phyloP scores from a whole-genome alignment of 257 asterid species.

The Paraleonurus japonicus region DNA sequence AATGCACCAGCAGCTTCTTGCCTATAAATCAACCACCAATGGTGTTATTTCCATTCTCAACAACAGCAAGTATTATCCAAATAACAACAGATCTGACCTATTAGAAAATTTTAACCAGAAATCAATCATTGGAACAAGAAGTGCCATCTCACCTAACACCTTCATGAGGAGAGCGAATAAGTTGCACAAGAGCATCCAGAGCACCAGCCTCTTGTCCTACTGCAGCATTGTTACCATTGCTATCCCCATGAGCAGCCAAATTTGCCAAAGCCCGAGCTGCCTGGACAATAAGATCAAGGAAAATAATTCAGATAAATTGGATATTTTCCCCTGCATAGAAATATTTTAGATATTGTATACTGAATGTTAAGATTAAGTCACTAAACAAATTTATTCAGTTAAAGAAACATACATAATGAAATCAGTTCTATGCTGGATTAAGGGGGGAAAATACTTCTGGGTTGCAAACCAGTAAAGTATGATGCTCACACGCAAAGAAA shows the following conservation, averaged over 20 bases:
- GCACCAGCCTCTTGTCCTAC: constrained; percentile 88
- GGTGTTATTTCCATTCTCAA: neutral
- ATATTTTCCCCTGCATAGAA: neutral
- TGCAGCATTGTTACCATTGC: constrained; percentile 72
- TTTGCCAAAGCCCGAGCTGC: constrained; percentile 86
- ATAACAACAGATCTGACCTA: neutral
- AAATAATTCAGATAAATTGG: constrained; percentile 7
- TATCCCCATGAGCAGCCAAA: constrained; percentile 92
- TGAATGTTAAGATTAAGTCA: constrained; percentile 3
- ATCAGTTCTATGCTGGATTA: neutral
- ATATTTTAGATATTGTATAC: neutral
- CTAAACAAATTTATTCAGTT: neutral
- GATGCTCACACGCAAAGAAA: neutral
- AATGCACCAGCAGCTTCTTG: constrained; percentile 98
- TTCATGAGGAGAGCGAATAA: constrained; percentile 66
- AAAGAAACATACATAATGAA: neutral
- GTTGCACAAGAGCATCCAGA: constrained; percentile 85
- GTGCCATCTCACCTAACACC: constrained; percentile 63
- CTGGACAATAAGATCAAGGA: constrained; percentile 39
- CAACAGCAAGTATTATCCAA: neutral
- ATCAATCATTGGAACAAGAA: neutral
- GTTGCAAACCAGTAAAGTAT: no score
- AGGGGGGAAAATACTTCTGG: constrained; percentile 6
- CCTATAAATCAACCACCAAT: constrained; percentile 44
- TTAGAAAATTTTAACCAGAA: neutral